These are phyloP conservation scores for Hyphopichia buzzinii DNA, from an alignment of 1,139 yeast species.

Conservation along the genomic window DNA sequence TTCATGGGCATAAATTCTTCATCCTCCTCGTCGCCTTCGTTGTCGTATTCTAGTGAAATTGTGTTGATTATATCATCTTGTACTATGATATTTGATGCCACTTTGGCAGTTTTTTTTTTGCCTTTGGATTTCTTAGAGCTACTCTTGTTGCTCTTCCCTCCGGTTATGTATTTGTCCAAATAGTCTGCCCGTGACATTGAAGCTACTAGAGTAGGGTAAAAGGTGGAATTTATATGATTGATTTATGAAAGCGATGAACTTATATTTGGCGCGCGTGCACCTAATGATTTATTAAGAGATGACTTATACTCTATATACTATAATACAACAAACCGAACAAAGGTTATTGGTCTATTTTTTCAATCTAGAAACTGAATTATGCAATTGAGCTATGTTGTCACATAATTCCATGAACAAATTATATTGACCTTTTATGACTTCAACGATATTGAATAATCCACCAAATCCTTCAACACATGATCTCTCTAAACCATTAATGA, in stretches of 20 bases:
- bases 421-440: constrained; percentile 79
- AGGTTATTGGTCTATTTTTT: constrained; percentile 8
- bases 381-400: constrained; percentile 85
- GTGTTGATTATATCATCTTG: background rate
- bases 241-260: no score
- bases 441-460: constrained; percentile 55
- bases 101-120: constrained; percentile 1
- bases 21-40: constrained; percentile 5
- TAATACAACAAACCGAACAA: constrained; percentile 1
- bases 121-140: constrained; percentile 5
- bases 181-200: constrained; percentile 24
- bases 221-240: no score
- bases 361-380: constrained; percentile 49
- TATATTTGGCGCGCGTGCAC: no score
- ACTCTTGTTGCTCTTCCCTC: constrained; percentile 10
- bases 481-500: constrained; percentile 41
- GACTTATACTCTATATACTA: background rate
- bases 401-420: constrained; percentile 86
- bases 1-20: constrained; percentile 20
- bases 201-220: no score
- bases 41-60: constrained; percentile 2
- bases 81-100: constrained; percentile 5
- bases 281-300: no score
- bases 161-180: constrained; percentile 22
- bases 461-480: constrained; percentile 47